Base-by-base conservation (phyloP, 306 rosid genomes). In the Cucumis sativus region DNA sequence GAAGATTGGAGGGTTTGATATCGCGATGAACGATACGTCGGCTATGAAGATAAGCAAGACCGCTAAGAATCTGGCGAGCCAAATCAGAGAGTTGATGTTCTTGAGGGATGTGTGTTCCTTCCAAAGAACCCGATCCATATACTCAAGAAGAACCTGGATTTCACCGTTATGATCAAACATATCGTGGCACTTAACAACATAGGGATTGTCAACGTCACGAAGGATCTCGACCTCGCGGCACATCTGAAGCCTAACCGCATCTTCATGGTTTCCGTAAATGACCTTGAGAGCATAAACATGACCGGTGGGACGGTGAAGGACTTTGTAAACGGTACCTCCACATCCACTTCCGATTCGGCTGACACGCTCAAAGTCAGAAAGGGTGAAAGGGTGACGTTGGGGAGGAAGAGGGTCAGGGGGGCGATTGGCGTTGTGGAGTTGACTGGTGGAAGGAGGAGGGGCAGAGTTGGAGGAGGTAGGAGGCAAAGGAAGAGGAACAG, bases 251-350 rank as follows among this genome's bases (percentile, higher is more conserved):
- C 96, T 83, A 0, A 84, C 89, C 1, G 91, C 80, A 33, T 92
- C 98, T 14, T 96, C 99, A 83, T 91, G 97, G 66, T 86, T 83
- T 6, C 98, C 99, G 79, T 92, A 85, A 37, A 96, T 96, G 73
- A 89, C 98, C 80, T 96, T 96, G 16, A 96, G 87, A 7, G 99
- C 99, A 76, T 74, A 96, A 25, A 81, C 14, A 2, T 88, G 79
- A 0, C 80, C 77, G 9, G 81, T 87, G 6, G 90, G 82, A 0
- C 87, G 78, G 85, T 92, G 99, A 37, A 92, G 17, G 40, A 87
- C 98, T 73, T 91, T 92, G 83, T 96, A 96, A 7, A 96, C 99
- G 45, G 99, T 96, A 2, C 99, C 99, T 1, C 99, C 99, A n/a
- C 79, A 73, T 7, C 99, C 99, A 81, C 97, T 91, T 1, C 99